Percentiles rank a stretch among this genome's conserved stretches.
Evolutionary conservation across 2,329 filamentous ascomycete genomes (phyloP).

Genomic region (Mycogone perniciosa): DNA sequence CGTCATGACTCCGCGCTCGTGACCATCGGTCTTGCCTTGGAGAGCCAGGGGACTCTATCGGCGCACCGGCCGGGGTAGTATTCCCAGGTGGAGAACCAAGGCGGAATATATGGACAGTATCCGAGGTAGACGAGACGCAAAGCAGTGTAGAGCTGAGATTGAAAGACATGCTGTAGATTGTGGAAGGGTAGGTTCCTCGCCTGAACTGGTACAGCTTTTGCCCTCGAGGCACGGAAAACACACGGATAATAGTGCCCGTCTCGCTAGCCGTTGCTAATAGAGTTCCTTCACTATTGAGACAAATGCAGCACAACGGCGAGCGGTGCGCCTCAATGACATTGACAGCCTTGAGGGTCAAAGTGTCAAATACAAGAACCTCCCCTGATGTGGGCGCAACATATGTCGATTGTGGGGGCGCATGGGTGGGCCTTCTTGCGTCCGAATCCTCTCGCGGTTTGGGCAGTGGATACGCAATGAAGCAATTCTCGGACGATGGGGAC

Average conservation of each 20-base stretch:
- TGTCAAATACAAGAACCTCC: slow-evolving; percentile 89
- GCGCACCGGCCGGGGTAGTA: slow-evolving; percentile 29
- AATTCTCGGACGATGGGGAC: slow-evolving; percentile 90
- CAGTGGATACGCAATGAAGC: slow-evolving; percentile 89
- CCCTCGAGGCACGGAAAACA: slow-evolving; percentile 86
- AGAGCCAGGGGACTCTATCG: slow-evolving; percentile 35
- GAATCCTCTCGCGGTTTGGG: slow-evolving; percentile 63
- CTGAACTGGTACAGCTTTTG: slow-evolving; percentile 96
- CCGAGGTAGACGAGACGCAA: slow-evolving; percentile 91
- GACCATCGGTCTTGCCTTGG: slow-evolving; percentile 47
- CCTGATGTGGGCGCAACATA: slow-evolving; percentile 81
- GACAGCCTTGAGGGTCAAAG: slow-evolving; percentile 80
- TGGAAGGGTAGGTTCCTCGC: slow-evolving; percentile 87
- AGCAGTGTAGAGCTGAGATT: slow-evolving; percentile 89
- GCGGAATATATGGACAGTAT: slow-evolving; percentile 95
- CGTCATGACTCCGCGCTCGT: slow-evolving; percentile 46
- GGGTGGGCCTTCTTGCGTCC: slow-evolving; percentile 58
- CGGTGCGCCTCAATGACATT: slow-evolving; percentile 95
- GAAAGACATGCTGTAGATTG: slow-evolving; percentile 98
- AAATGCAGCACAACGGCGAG: slow-evolving; percentile 82
- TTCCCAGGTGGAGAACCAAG: slow-evolving; percentile 48
- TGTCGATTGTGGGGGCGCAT: slow-evolving; percentile 74
- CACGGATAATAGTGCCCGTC: slow-evolving; percentile 93
- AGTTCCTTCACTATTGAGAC: slow-evolving; percentile 87
- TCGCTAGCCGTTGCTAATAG: slow-evolving; percentile 91